These are phyloP conservation scores for Rhodotorula toruloides DNA, from an alignment of 768 basidiomycete genomes.

Conservation along the genomic window DNA sequence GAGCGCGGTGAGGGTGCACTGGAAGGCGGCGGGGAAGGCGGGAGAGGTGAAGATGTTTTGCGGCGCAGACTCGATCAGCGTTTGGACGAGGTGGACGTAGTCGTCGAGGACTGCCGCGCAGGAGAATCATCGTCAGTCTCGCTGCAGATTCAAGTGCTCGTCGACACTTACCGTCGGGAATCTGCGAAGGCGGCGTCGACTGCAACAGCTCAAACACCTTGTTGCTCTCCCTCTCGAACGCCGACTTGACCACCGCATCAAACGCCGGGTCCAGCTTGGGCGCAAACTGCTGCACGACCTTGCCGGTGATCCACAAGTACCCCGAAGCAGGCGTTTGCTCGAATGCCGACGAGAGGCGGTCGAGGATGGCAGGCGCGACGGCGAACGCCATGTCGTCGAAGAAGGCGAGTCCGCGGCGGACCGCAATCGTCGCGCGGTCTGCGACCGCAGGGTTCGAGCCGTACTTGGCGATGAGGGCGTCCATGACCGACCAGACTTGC, in stretches of 20 bases:
- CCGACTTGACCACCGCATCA: slow-evolving; percentile 56
- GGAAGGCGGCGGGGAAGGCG: slow-evolving; percentile 71
- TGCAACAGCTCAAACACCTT: slow-evolving; percentile 66
- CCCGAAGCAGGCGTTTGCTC: slow-evolving; percentile 73
- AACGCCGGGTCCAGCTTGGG: slow-evolving; percentile 58
- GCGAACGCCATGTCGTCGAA: slow-evolving; percentile 60
- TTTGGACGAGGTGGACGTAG: slow-evolving; percentile 73
- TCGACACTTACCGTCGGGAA: slow-evolving; percentile 76
- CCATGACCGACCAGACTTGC: slow-evolving; percentile 79
- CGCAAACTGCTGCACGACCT: slow-evolving; percentile 72
- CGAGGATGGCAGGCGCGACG: slow-evolving; percentile 65
- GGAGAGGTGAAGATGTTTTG: slow-evolving; percentile 73
- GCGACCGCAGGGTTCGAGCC: slow-evolving; percentile 67
- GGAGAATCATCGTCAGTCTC: not conserved
- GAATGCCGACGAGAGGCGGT: slow-evolving; percentile 71
- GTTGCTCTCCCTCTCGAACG: slow-evolving; percentile 71
- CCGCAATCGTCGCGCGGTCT: slow-evolving; percentile 62
- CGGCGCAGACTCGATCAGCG: slow-evolving; percentile 63
- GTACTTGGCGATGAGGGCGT: slow-evolving; percentile 70
- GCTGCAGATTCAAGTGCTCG: not conserved
- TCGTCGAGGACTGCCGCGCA: slow-evolving; percentile 77
- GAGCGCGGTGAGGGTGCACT: slow-evolving; percentile 68
- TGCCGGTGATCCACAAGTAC: slow-evolving; percentile 91
- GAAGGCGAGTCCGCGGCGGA: slow-evolving; percentile 55
- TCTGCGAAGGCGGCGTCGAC: slow-evolving; percentile 61